Conservation (phyloP, 2,329 filamentous ascomycete species). For the Cladosporium colombiae region DNA sequence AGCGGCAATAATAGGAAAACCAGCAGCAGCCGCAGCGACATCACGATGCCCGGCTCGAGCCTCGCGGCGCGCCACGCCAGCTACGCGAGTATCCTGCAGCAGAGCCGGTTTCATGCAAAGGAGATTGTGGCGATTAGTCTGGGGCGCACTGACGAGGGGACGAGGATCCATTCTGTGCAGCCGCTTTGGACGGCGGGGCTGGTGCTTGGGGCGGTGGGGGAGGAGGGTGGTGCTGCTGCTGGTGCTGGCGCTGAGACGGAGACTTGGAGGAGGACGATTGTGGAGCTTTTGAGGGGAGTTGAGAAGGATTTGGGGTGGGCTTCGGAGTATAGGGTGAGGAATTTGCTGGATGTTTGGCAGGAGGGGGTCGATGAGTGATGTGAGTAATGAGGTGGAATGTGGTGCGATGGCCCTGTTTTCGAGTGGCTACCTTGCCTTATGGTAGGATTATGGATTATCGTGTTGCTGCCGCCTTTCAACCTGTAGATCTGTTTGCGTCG, state of each 20-base stretch:
- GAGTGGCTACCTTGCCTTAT: no score
- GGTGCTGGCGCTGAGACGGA: constrained; percentile 29
- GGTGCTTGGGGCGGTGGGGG: constrained; percentile 52
- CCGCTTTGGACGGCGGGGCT: constrained; percentile 64
- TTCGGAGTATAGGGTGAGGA: constrained; percentile 61
- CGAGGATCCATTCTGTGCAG: constrained; percentile 60
- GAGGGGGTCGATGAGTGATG: neutral
- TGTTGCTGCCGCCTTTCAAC: no score
- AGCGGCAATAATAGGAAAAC: neutral
- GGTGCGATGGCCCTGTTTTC: no score
- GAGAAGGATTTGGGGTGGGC: constrained; percentile 66
- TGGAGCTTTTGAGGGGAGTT: constrained; percentile 59
- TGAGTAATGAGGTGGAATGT: no score
- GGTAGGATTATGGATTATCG: no score
- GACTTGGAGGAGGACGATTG: constrained; percentile 56
- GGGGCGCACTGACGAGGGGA: constrained; percentile 53
- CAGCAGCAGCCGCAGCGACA: neutral
- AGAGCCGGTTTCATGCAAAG: constrained; percentile 58
- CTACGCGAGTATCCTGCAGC: constrained; percentile 59
- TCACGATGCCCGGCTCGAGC: constrained; percentile 39
- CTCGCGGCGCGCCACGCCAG: constrained; percentile 57
- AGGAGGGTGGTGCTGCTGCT: constrained; percentile 17
- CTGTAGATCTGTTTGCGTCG: no score
- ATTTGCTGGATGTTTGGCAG: constrained; percentile 53
- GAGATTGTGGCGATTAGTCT: constrained; percentile 64